A percentile compares a stretch with the other conserved stretches of the same genome.
Conservation (phyloP, 2,329 filamentous ascomycete genomes). For the Exophiala oligosperma region DNA sequence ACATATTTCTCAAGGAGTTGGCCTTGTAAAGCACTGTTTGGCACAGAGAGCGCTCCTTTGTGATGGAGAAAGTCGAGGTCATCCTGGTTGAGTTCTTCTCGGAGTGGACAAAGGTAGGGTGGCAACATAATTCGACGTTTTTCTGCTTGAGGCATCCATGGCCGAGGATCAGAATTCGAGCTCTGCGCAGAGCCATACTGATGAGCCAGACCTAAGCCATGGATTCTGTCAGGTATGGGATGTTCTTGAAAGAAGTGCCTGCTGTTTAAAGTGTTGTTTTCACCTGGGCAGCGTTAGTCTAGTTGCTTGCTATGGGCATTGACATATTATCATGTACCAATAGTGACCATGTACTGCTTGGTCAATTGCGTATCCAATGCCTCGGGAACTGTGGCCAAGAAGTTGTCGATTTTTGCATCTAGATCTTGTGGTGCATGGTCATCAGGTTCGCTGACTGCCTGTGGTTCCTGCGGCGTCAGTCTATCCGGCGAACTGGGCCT, state of each 20-base stretch:
- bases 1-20: constrained; percentile 78
- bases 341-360: constrained; percentile 39
- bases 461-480: too few relatives aligned
- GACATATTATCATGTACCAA: constrained; percentile 26
- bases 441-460: not conserved
- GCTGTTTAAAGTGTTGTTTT: too few relatives aligned
- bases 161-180: too few relatives aligned
- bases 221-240: too few relatives aligned
- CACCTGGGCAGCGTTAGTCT: too few relatives aligned
- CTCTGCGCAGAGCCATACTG: too few relatives aligned
- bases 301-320: not conserved
- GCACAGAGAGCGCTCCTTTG: constrained; percentile 81
- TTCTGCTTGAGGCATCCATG: too few relatives aligned
- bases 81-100: constrained; percentile 71
- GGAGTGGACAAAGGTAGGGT: constrained; percentile 76
- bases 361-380: constrained; percentile 23
- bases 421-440: not conserved
- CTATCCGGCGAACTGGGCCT: too few relatives aligned
- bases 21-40: constrained; percentile 67
- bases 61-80: constrained; percentile 78
- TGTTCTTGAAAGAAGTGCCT: too few relatives aligned
- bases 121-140: constrained; percentile 41
- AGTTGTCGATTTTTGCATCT: constrained; percentile 36
- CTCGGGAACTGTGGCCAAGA: constrained; percentile 42
- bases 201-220: too few relatives aligned